phyloP scores from a whole-genome alignment of 192 early-diverging fungal species.

The Coemansia sp. region DNA sequence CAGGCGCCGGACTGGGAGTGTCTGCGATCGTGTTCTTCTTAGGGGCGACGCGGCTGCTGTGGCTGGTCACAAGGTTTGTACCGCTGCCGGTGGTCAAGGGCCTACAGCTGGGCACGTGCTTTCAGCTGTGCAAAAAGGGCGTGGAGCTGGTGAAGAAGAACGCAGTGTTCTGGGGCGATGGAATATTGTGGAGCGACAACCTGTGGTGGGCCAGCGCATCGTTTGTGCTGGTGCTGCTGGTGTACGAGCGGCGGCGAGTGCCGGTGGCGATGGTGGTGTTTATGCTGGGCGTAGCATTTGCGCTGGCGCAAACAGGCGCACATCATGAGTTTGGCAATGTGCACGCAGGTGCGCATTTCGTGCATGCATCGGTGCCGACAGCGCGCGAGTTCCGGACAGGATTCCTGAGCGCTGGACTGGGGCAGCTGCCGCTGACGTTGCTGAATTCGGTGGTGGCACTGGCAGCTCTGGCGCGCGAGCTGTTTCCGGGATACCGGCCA shows the following conservation, averaged over 20 bases:
- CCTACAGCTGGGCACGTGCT: conserved; percentile 73
- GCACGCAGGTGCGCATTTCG: conserved; percentile 57
- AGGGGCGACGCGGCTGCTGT: conserved; percentile 67
- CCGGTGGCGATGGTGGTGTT: conserved; percentile 74
- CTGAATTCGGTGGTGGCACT: conserved; percentile 86
- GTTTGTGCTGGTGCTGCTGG: conserved; percentile 65
- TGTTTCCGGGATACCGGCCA: conserved; percentile 67
- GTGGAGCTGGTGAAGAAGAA: conserved; percentile 56
- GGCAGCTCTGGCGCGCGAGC: conserved; percentile 69
- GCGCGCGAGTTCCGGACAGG: conserved; percentile 65
- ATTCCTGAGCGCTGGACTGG: conserved; percentile 77
- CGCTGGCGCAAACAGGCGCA: conserved; percentile 56
- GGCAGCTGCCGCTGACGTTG: conserved; percentile 82
- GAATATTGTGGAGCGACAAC: conserved; percentile 69
- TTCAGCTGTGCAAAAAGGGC: conserved; percentile 69
- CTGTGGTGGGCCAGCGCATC: conserved; percentile 67
- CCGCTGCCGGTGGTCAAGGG: conserved; percentile 74
- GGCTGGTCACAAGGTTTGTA: conserved; percentile 64
- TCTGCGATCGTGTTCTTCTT: conserved; percentile 63
- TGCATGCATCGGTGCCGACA: conserved; percentile 60
- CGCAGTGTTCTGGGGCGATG: conserved; percentile 56
- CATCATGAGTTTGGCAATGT: conserved; percentile 46
- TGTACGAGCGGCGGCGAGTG: conserved; percentile 62
- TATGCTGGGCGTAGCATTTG: conserved; percentile 65
- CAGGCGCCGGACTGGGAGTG: conserved; percentile 68